Base-by-base conservation (phyloP, 345 rosid species). In the Gossypium stocksii region DNA sequence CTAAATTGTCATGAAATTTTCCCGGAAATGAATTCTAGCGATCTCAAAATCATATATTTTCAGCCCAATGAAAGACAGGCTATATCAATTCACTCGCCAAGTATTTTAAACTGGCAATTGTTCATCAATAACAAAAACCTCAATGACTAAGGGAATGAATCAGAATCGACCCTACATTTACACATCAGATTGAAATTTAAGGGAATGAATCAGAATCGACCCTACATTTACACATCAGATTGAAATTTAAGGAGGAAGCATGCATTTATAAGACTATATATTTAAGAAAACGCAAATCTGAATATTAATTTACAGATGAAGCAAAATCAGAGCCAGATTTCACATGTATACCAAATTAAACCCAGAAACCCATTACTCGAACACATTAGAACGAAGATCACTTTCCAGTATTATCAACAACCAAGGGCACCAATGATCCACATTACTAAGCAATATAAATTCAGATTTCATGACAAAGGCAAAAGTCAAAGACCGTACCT, bases 401-500 rank as follows among this genome's bases (percentile, higher is more conserved):
- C 45, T 52, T 52, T 16, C 65, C 22, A 56, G 72, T 58, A 29
- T 64, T 12, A 20, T 65, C 52, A 71, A 62, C 54, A 48, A 72
- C 53, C 51, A 29, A 60, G 27, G 43, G 9, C 20, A 46, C 5
- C 16, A 56, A 56, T 19, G 61, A 56, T 73, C 58, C 72, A 70
- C 44, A 70, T 48, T 65, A 71, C 54, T 7, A 19, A 27, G 61
- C 49, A 75, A 45, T 53, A 56, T 9, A 56, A 56, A 56, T 56
- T 19, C 60, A 74, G 46, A 56, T 4, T 25, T 2, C 22, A 68
- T 3, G 22, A 15, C 66, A 78, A 29, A 49, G 61, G 22, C 9
- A 51, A 53, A 62, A 54, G 16, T 15, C 44, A n/a, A 38, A 65
- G 52, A n/a, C 15, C 20, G 66, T 66, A 94, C 98, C 98, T 94